Conservation (phyloP, 2,329 filamentous ascomycete genomes). For the Hymenoscyphus albidus region DNA sequence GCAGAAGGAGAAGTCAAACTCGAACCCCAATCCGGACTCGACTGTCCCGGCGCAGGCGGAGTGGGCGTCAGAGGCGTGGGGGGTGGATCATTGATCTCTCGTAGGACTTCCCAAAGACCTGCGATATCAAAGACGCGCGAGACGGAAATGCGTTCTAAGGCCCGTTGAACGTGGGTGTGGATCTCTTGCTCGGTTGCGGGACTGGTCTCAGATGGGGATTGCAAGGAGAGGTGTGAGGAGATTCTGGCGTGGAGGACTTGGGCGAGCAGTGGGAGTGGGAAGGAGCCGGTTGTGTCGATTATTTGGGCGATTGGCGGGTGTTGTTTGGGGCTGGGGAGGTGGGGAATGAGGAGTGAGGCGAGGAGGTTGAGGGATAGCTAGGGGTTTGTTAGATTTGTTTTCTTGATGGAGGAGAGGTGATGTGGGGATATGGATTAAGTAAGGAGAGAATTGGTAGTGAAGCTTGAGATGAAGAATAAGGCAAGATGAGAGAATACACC, state of each 20-base stretch:
- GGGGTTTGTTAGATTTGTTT: neutral
- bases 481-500: no score
- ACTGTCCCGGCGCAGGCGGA: neutral
- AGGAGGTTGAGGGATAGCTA: slow-evolving; percentile 32
- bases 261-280: slow-evolving; percentile 28
- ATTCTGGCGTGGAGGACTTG: slow-evolving; percentile 26
- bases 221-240: slow-evolving; percentile 1
- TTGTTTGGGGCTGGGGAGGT: neutral
- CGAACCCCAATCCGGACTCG: slow-evolving; percentile 1
- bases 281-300: slow-evolving; percentile 33
- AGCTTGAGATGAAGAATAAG: neutral
- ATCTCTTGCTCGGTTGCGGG: neutral
- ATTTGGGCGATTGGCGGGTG: slow-evolving; percentile 24
- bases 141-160: slow-evolving; percentile 49
- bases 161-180: slow-evolving; percentile 11
- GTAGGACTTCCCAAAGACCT: slow-evolving; percentile 54
- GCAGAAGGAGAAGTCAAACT: neutral
- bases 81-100: slow-evolving; percentile 39
- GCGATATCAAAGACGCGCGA: slow-evolving; percentile 57
- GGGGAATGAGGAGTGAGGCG: slow-evolving; percentile 22
- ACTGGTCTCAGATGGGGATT: slow-evolving; percentile 7
- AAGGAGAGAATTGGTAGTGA: neutral
- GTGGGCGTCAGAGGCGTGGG: neutral
- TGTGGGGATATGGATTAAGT: neutral
- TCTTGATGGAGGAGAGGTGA: neutral